Conservation (phyloP, 768 basidiomycete species). For the Butyriboletus loyo region DNA sequence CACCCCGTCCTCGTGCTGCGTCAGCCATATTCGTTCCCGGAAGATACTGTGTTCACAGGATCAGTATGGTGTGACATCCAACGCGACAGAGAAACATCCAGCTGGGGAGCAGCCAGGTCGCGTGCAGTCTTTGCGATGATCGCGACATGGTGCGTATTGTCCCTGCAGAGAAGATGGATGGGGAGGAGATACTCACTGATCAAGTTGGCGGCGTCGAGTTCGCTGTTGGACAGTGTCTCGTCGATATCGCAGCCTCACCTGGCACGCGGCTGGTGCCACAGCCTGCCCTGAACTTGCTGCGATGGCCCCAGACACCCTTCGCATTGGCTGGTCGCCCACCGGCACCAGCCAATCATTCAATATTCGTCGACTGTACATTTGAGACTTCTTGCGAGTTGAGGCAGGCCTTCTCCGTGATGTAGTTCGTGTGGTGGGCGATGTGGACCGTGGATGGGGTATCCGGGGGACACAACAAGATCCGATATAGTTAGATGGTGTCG, state of each 20-base stretch:
- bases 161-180: neutral
- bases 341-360: too few relatives aligned
- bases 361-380: too few relatives aligned
- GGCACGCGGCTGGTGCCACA: neutral
- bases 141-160: neutral
- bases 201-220: slow-evolving; percentile 25
- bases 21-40: slow-evolving; percentile 65
- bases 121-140: neutral
- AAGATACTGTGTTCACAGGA: slow-evolving; percentile 24
- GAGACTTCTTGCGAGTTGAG: neutral
- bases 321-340: slow-evolving; percentile 11
- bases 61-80: slow-evolving; percentile 43
- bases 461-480: slow-evolving; percentile 14
- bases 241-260: neutral
- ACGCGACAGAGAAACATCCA: slow-evolving; percentile 46
- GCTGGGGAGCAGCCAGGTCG: slow-evolving; percentile 16
- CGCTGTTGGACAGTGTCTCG: slow-evolving; percentile 11
- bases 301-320: slow-evolving; percentile 20
- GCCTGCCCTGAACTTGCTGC: slow-evolving; percentile 30
- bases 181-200: slow-evolving; percentile 35
- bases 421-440: neutral
- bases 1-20: slow-evolving; percentile 90
- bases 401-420: neutral
- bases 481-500: neutral
- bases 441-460: slow-evolving; percentile 4